Base-by-base conservation (phyloP, 1,139 yeast genomes). In the Nakaseomyces kungkrabaensis region DNA sequence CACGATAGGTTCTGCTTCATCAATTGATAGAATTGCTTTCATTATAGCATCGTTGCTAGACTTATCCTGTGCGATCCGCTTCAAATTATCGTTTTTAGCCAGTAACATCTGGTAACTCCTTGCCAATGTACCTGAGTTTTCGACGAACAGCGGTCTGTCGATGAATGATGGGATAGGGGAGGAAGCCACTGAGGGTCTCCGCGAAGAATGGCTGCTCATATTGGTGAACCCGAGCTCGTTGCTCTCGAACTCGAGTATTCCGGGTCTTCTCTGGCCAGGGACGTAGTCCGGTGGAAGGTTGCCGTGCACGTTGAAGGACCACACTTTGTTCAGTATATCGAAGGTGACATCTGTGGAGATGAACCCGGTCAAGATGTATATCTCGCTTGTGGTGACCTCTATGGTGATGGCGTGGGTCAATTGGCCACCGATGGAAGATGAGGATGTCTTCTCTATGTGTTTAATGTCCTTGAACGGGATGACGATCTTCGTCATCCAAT, bases 381-480 rank as follows among this genome's bases (percentile, higher is more conserved):
- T 41, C 54, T 78, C 78, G 1, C 81, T 77, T 45, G 69, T 58
- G 8, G 70, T 73, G 1, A 95, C 84, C 54, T 81, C 83, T n/a
- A 89, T 73, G 10, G 78, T 73, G 17, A 90, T 85, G 1, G 96
- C 97, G 65, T 90, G 90, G 13, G 96, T 96, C 1, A 89, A 96
- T 0, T 96, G 88, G 1, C 44, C 44, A 4, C 44, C 34, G 1
- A 89, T 97, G 0, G 97, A 88, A 40, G 81, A 76, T 2, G 44
- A 41, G 43, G 81, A 75, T 55, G 81, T 81, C 68, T 87, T 86
- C 59, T 89, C 96, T 58, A 92, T 76, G 27, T 78, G 74, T 4
- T 78, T 73, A 43, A 92, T 79, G 51, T 89, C 96, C 46, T 76
- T 78, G 59, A 84, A 78, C 1, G 87, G 81, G 32, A 92, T 77